Evolutionary conservation across 192 early-diverging fungal species (phyloP), one percentile per base, ranked within the genome.

Genomic region (Coemansia umbellata): DNA sequence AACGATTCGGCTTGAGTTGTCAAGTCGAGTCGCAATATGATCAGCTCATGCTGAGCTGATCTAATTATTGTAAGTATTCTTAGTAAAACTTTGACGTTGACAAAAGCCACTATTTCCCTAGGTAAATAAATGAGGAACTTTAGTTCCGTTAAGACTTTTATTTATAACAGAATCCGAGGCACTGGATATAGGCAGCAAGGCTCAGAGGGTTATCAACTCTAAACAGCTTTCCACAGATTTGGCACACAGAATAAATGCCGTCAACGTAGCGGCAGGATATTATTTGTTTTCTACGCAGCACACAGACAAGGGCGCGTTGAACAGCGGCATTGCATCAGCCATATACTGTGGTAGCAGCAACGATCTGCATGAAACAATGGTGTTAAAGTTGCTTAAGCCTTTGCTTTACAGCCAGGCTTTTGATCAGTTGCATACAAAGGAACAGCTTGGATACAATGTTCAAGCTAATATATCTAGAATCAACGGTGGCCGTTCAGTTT

Each of bases 391-490:
- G 24, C 55, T 97, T 44, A 78, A 74, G 1, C 86, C 88, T 32
- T 88, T 95, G 41, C 63, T 82, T 6, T 60, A 83, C 24, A 85
- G 92, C 52, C 89, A 91, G 14, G 84, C 81, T 43, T 98, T 95
- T 72, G 83, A 94, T 63, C 84, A 91, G 53, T 62, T 98, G 37
- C 81, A 93, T 21, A 97, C 94, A 8, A 91, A 95, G 47, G 88
- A 90, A 54, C 84, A 90, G 58, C 75, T 91, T 18, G 89, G 89
- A 0, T 88, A 87, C 55, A 47, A 72, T 0, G 56, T 54, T n/a
- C 2, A 11, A 4, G 28, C 56, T n/a, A 5, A 2, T 1, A 2
- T 18, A 7, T 18, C 0, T 9, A 18, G 11, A 8, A 32, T n/a
- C 6, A 42, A 28, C 2, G 21, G 8, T 22, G 63, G 63, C 8